Evolutionary conservation across 2,329 filamentous ascomycete species (phyloP).

Genomic region (Immersiporthe knoxdaviesiana): DNA sequence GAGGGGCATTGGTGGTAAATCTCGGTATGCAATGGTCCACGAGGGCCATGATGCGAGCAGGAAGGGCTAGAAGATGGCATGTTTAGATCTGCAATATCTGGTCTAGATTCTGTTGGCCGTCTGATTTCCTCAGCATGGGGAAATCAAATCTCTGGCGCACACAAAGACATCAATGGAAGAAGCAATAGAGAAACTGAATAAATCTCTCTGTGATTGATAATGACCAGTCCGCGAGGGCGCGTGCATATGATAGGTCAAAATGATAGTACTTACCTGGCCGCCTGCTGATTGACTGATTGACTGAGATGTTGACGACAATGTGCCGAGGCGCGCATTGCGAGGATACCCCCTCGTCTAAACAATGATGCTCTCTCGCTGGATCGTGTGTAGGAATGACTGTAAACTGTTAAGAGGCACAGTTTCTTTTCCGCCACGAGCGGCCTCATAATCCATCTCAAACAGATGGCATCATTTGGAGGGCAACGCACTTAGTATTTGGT

Average conservation of each 20-base stretch:
- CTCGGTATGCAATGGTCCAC: conserved; percentile 13
- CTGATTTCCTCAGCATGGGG: conserved; percentile 10
- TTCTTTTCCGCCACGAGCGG: not conserved
- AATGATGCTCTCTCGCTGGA: not conserved
- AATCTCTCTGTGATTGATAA: not conserved
- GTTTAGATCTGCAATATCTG: conserved; percentile 12
- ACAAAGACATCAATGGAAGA: conserved; percentile 13
- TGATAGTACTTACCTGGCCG: not conserved
- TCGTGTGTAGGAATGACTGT: not conserved
- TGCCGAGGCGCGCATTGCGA: not conserved
- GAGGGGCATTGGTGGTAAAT: not conserved
- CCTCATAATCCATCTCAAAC: not conserved
- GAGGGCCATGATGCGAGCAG: conserved; percentile 9
- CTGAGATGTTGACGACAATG: not conserved
- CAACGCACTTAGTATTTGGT: not conserved
- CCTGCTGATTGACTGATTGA: not conserved
- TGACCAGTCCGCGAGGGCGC: not conserved
- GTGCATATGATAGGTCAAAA: conserved; percentile 9
- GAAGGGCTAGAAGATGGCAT: conserved; percentile 16
- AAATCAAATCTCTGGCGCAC: conserved; percentile 7
- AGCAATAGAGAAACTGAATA: conserved; percentile 12
- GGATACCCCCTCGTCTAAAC: not conserved
- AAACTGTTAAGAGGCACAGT: not conserved
- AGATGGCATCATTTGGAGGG: not conserved
- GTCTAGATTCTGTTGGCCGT: conserved; percentile 15